Evolutionary conservation across 2,329 filamentous ascomycete genomes (phyloP), one percentile per base, ranked within the genome.

Genomic region (Chrysoporthe cubensis): DNA sequence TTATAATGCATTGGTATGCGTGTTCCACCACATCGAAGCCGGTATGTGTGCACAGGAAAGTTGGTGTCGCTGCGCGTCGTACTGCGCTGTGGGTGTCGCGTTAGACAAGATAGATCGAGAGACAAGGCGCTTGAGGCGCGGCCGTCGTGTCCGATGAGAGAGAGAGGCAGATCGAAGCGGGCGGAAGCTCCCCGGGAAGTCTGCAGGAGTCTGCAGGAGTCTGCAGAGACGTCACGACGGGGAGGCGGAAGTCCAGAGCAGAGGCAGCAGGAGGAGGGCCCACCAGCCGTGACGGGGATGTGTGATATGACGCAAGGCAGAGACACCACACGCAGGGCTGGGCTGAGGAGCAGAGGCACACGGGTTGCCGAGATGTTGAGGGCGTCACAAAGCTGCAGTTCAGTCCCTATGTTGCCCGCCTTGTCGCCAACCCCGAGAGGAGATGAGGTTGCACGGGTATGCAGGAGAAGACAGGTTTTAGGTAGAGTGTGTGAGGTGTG

Each of bases 261-360:
- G 21, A 40, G 57, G 57, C 40, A n/a, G 57, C 4, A 42, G 9
- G 32, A 16, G 26, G 34, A 60, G 57, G 57, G 57, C 26, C 57
- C 57, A 60, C 57, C 40, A 60, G n/a, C n/a, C 9, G 6, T 14
- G 57, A 58, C 56, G 34, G 37, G n/a, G 56, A 42, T 42, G 18
- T 18, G 3, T 37, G 40, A 26, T 43, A 60, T 43, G 57, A 60
- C 18, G 57, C 56, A 58, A 58, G 34, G n/a, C 56, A 60, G 40
- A 44, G 59, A 48, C 21, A 46, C 59, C 59, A 9, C 21, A 61
- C 42, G 26, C 43, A 46, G 26, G 43, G 59, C 42, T 48, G n/a
- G 42, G 8, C 2, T 46, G 13, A 34, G 43, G 13, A 46, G 42
- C 26, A 34, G 14, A 46, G 21, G 16, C 18, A 42, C 58, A 61